Evolutionary conservation across 768 basidiomycete species (phyloP), one percentile per base, ranked within the genome.

Genomic region (Suillus occidentalis): DNA sequence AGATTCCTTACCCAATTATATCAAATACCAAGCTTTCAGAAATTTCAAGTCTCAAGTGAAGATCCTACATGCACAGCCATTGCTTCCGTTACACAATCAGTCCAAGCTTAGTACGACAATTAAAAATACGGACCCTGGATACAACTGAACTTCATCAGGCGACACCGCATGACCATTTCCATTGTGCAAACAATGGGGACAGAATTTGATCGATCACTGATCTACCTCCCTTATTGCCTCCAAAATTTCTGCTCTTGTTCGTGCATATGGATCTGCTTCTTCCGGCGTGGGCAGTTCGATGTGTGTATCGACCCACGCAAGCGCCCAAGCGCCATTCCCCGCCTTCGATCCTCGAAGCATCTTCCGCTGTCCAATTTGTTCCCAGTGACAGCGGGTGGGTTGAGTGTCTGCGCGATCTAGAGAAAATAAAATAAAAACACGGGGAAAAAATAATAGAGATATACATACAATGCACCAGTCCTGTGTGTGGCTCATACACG

Each of bases 401-500:
- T 97, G 94, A 1, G 91, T 92, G 70, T 93, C 88, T 1, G 79
- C 74, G 18, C 90, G 90, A 74, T 94, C 93, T 94, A 64, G 31
- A 56, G 37, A 64, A 66, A 39, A 40, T 22, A 22, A 65, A 65
- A 50, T 39, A 64, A 28, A 65, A 43, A 63, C 43, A 8, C 39
- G 25, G 57, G 45, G 37, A 50, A 31, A 31, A 45, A 31, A 40
- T 13, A 16, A 53, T 55, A 12, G 49, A 67, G 22, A 39, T 34
- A 65, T 62, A 80, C 89, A 72, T 72, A 94, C 93, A 92, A 70
- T 89, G 85, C 7, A 94, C 83, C 39, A 89, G 73, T 45, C 89
- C 88, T 0, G 89, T 84, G 72, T 97, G 94, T 9, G 93, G 88
- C 69, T 97, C 95, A 70, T 95, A 96, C 25, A 89, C 80, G 1